Evolutionary conservation across 192 early-diverging fungal species (phyloP), one percentile per base, ranked within the genome.

Genomic region (Podila epicladia): DNA sequence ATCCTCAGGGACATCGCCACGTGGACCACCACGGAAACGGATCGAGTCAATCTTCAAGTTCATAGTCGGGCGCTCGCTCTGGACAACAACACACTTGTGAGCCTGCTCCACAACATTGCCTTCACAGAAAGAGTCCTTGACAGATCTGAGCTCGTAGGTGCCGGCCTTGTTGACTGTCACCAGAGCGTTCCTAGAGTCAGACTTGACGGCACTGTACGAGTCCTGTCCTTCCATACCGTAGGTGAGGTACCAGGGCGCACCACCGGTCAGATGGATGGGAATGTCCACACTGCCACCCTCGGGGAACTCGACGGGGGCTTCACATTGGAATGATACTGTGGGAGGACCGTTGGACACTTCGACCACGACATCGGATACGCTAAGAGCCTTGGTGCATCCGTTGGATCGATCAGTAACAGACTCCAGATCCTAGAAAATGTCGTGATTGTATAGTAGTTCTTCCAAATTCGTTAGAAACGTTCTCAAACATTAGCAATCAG

Each of bases 41-140:
- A 78, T 78, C 26, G 75, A 78, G 49, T 78, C 75, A 45, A 78
- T 71, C 75, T 71, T 78, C 5, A 78, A 58, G 17, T 78, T 78
- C 75, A 78, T 78, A 3, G 75, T 57, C 2, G 75, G 75, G 22
- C 69, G 62, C 59, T 78, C 64, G 69, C 75, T 78, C 26, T 71
- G 53, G 33, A 78, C 69, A 5, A 78, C 75, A 15, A 65, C 57
- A 31, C 75, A 78, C 9, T 32, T 64, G 9, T 64, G 55, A 12
- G 69, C 68, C 29, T 78, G 75, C 49, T 71, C 75, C 12, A 78
- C 75, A 2, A 78, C 64, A 5, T 71, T 64, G 8, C 75, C 75
- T 1, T 71, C 59, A 37, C 75, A 78, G 69, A 71, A 78, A 9
- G 68, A 65, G 58, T 78, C 75, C 17, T 41, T 67, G 29, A 78